Base-by-base conservation (phyloP, 2,329 filamentous ascomycete genomes). In the Escovopsis sp. region DNA sequence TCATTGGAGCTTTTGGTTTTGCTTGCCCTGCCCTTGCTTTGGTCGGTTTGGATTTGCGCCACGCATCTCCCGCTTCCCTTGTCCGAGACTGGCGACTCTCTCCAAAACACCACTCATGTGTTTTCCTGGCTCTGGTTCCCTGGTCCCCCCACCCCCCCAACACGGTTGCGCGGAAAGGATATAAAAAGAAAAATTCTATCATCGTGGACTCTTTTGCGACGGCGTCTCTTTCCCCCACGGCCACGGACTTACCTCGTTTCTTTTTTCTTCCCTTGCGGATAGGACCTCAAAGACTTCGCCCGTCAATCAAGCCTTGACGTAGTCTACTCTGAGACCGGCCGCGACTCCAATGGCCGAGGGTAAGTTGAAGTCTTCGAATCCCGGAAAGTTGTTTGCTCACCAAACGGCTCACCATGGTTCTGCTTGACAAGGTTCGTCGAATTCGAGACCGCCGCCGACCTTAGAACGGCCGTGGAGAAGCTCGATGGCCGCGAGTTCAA, bases 211-310 rank as follows among this genome's bases (percentile, higher is more conserved):
- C 6, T 27, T 27, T 45, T 45, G 35, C 45, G 44, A 50, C 53
- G 51, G 50, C 51, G 50, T 53, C 45, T 46, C 51, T 27, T 56
- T 54, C 47, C 55, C 59, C 67, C 72, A 69, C 68, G 72, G 25
- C 76, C 62, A 68, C 63, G 75, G 68, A 87, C 84, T 88, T 84
- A 91, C 82, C 73, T 74, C 76, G 74, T 76, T 66, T 73, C 72
- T 79, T 9, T 27, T 27, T 9, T 27, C 25, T 27, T 27, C 9
- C 25, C 9, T 27, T 9, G 74, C 73, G 70, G 80, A 68, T 87
- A 98, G 91, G 91, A 98, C 66, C 79, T 98, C 42, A 98, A 98
- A 84, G 91, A 98, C 64, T 98, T 98, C 67, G 91, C 91, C 48
- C 87, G 91, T 60, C 85, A 93, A 64, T 93, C 89, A 63, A 87